Conservation (phyloP, 176 grass and related monocot genomes). For the Rhynchospora breviuscula region DNA sequence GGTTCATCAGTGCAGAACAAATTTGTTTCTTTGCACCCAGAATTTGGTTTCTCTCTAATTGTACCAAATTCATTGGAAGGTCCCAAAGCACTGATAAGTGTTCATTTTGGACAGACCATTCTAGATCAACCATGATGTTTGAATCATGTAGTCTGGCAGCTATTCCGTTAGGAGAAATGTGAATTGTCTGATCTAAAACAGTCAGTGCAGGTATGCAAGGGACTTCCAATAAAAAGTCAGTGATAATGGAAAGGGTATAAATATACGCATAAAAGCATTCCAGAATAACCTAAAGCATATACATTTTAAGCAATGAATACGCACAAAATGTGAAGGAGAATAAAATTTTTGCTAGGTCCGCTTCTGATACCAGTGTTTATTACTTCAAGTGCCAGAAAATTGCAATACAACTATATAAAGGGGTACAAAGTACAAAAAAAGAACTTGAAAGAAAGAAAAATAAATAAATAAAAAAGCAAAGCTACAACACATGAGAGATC, state of each 20-base stretch:
- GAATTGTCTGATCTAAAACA: neutral
- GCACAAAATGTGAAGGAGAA: neutral
- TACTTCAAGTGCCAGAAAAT: slow-evolving; percentile 13
- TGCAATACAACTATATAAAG: neutral
- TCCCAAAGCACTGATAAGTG: neutral
- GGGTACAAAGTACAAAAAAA: neutral
- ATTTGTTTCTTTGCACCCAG: neutral
- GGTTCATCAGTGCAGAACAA: neutral
- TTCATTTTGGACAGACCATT: neutral
- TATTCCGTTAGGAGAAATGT: neutral
- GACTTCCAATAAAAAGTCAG: neutral
- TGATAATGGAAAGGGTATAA: too few species aligned
- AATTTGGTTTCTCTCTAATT: neutral
- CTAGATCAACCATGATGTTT: neutral
- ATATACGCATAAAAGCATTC: neutral
- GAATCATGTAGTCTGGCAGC: neutral
- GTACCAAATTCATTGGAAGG: neutral
- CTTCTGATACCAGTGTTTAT: neutral
- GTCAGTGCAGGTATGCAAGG: neutral
- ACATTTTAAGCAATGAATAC: neutral
- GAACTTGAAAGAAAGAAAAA: neutral
- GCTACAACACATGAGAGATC: neutral
- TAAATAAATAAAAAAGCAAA: neutral
- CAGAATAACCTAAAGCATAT: neutral
- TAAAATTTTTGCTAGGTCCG: neutral